These are phyloP conservation scores for Santalum album DNA, from an alignment of 164 flowering plant species.

Conservation along the genomic window DNA sequence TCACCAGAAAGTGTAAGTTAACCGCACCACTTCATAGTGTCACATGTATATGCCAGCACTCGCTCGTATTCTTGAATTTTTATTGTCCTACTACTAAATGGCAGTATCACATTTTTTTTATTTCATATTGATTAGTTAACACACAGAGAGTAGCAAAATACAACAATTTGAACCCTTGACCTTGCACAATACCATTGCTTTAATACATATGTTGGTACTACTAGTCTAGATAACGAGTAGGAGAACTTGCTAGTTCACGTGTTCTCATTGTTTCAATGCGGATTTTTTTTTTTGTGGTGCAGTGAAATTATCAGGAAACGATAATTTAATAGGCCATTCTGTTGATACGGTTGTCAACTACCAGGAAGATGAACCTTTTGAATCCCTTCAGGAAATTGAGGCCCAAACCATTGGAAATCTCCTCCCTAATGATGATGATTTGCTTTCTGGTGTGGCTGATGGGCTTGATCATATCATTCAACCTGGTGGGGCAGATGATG, in stretches of 20 bases:
- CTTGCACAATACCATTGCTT: too few species aligned
- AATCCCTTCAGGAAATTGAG: conserved; percentile 1
- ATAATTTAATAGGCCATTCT: conserved; percentile 3
- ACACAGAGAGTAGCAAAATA: too few species aligned
- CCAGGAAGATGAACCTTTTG: conserved; percentile 5
- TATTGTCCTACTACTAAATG: not conserved
- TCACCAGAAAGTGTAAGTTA: conserved; percentile 4
- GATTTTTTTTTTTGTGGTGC: conserved; percentile 1
- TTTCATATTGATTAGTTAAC: not conserved
- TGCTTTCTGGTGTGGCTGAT: conserved; percentile 40
- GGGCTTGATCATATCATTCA: conserved; percentile 17
- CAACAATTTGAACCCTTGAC: not conserved
- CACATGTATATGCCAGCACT: not conserved
- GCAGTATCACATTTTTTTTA: not conserved
- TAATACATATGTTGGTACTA: too few species aligned
- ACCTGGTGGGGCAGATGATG: conserved; percentile 24
- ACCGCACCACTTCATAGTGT: not conserved
- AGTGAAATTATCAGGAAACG: conserved; percentile 1
- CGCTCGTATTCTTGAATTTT: not conserved
- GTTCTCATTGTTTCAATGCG: conserved; percentile 3
- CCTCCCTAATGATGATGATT: conserved; percentile 42
- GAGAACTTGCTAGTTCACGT: not conserved
- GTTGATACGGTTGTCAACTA: conserved; percentile 13
- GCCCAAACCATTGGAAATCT: conserved; percentile 30
- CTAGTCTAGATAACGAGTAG: too few species aligned